Conservation (phyloP, 805 yeast species). For the Danielia oregonensis region DNA sequence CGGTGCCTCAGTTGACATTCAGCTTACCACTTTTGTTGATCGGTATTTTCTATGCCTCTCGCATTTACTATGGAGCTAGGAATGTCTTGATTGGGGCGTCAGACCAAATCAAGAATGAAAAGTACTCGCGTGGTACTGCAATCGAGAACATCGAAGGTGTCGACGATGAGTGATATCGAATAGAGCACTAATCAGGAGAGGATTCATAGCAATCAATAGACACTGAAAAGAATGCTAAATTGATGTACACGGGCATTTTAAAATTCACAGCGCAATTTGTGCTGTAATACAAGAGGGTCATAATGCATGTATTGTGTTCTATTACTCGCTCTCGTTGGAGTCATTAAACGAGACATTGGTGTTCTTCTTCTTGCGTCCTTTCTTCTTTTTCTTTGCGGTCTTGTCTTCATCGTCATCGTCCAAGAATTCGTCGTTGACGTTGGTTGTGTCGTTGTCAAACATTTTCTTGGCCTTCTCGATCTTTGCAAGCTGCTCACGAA, state of each 20-base stretch:
- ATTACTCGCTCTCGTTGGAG: conserved; percentile 14
- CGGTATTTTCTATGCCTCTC: not conserved
- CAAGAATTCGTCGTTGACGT: conserved; percentile 7
- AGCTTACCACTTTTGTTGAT: not conserved
- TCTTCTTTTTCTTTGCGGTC: conserved; percentile 6
- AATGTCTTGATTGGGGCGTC: conserved; percentile 18
- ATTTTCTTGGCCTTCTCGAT: conserved; percentile 40
- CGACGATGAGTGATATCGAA: conserved; percentile 4
- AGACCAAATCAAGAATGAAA: conserved; percentile 53
- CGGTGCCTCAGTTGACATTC: not conserved
- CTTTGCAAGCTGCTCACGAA: conserved; percentile 33
- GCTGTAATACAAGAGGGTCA: no score
- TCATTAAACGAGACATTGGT: conserved; percentile 11
- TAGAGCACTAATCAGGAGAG: not conserved
- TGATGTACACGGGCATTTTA: no score
- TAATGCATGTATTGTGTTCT: not conserved
- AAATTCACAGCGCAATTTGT: no score
- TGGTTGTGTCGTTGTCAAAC: conserved; percentile 12
- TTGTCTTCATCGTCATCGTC: conserved; percentile 15
- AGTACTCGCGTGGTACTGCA: conserved; percentile 54
- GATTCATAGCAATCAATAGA: no score
- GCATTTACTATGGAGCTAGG: not conserved
- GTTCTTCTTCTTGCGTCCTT: conserved; percentile 8
- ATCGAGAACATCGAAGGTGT: conserved; percentile 37
- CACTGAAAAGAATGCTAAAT: no score